Conservation (phyloP, 129 eudicot genomes). For the Saussurea involucrata region DNA sequence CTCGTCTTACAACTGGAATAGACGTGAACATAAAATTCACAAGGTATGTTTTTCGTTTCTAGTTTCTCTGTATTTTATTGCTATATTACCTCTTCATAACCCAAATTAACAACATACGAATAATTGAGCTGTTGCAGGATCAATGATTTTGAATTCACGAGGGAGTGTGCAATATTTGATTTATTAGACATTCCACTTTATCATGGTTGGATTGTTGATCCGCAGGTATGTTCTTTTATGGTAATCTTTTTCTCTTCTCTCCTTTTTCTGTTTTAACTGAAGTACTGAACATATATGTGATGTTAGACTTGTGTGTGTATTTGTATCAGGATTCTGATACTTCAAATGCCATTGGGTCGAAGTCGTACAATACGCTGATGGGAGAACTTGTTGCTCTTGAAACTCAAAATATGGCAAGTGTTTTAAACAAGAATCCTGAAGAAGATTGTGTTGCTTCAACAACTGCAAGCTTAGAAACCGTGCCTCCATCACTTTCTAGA, state of each 20-base stretch:
- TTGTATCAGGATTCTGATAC: constrained; percentile 68
- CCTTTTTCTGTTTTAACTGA: background rate
- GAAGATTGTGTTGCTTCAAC: constrained; percentile 70
- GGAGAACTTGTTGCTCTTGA: constrained; percentile 87
- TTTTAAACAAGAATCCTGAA: constrained; percentile 24
- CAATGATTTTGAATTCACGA: constrained; percentile 90
- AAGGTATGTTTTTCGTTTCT: constrained; percentile 40
- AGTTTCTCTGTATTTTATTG: background rate
- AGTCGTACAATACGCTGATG: constrained; percentile 80
- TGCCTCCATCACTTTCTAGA: constrained; percentile 9
- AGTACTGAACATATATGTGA: background rate
- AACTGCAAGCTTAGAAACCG: constrained; percentile 47
- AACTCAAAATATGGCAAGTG: constrained; percentile 44
- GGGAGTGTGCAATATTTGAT: constrained; percentile 91
- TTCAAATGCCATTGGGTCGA: constrained; percentile 71
- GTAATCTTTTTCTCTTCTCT: background rate
- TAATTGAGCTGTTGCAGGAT: constrained; percentile 51
- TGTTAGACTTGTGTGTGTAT: constrained; percentile 9
- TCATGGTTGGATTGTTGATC: constrained; percentile 97
- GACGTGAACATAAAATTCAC: constrained; percentile 83
- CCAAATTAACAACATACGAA: background rate
- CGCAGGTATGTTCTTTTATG: constrained; percentile 58
- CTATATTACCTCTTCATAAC: background rate
- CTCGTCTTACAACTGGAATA: constrained; percentile 89
- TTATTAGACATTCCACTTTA: constrained; percentile 82